These are phyloP conservation scores for Capsicum rhomboideum DNA, from an alignment of 257 asterid genomes.

Conservation along the genomic window DNA sequence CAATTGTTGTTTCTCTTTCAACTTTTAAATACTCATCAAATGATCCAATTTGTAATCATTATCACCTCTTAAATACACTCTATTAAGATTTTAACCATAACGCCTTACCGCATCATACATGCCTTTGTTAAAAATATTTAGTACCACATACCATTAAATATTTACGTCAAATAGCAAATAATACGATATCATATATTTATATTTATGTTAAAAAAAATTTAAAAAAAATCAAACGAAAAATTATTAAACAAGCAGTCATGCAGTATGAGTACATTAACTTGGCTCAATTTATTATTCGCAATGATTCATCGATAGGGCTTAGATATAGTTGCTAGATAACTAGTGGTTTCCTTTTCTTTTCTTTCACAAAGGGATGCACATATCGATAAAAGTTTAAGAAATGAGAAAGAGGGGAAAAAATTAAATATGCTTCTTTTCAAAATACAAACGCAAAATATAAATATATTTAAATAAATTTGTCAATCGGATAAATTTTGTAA, in stretches of 20 bases:
- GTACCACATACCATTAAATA: not conserved
- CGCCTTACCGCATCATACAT: not conserved
- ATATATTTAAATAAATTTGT: not conserved
- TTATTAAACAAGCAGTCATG: too few relatives aligned
- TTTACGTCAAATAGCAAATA: not conserved
- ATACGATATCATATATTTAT: not conserved
- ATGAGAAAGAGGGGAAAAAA: too few relatives aligned
- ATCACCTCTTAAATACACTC: constrained; percentile 39
- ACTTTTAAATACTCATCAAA: not conserved
- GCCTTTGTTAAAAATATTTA: not conserved
- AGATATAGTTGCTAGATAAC: not conserved
- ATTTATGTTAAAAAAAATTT: not conserved
- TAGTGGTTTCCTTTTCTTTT: not conserved
- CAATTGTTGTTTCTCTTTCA: not conserved
- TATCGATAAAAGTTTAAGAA: not conserved
- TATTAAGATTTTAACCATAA: not conserved
- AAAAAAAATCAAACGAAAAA: too few relatives aligned
- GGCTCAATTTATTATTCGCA: not conserved
- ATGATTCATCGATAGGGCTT: not conserved
- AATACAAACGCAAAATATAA: too few relatives aligned
- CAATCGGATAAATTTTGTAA: not conserved
- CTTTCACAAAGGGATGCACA: not conserved
- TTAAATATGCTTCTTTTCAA: accelerated
- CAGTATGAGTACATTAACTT: too few relatives aligned
- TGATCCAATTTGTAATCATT: constrained; percentile 22